These are phyloP conservation scores for Talaromyces proteolyticus DNA, from an alignment of 495 filamentous ascomycete species.

Conservation along the genomic window DNA sequence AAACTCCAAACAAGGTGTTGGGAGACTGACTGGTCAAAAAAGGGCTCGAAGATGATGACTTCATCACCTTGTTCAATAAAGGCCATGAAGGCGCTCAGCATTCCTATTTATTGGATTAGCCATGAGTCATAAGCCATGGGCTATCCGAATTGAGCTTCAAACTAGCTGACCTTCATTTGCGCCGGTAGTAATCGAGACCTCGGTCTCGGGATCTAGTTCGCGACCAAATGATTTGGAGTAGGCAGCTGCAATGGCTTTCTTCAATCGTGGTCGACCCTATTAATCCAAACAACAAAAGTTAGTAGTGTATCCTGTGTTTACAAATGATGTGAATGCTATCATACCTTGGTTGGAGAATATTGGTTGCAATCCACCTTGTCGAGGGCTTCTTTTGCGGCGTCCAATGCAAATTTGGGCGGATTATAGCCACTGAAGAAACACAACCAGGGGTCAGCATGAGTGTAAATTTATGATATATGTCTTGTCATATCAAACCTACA, in stretches of 20 bases:
- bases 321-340: background rate
- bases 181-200: conserved; percentile 91
- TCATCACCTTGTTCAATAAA: conserved; percentile 94
- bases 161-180: conserved; percentile 74
- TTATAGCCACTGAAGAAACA: conserved; percentile 69
- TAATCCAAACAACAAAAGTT: too few species aligned
- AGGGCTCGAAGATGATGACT: conserved; percentile 96
- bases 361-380: conserved; percentile 97
- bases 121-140: too few species aligned
- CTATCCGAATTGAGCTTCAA: too few species aligned
- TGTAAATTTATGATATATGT: background rate
- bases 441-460: background rate
- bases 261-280: conserved; percentile 80
- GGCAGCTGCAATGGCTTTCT: conserved; percentile 83
- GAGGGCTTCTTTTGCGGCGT: conserved; percentile 84
- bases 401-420: conserved; percentile 82
- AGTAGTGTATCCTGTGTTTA: conserved; percentile 1
- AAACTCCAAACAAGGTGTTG: too few species aligned
- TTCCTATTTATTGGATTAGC: conserved; percentile 35
- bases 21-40: conserved; percentile 91
- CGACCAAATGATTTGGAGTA: conserved; percentile 83
- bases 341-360: conserved; percentile 86
- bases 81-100: conserved; percentile 95
- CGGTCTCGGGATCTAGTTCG: conserved; percentile 76
- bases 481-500: conserved; percentile 37